phyloP scores from a whole-genome alignment of 2,329 filamentous ascomycete genomes.

The Hypoxylon sp. region DNA sequence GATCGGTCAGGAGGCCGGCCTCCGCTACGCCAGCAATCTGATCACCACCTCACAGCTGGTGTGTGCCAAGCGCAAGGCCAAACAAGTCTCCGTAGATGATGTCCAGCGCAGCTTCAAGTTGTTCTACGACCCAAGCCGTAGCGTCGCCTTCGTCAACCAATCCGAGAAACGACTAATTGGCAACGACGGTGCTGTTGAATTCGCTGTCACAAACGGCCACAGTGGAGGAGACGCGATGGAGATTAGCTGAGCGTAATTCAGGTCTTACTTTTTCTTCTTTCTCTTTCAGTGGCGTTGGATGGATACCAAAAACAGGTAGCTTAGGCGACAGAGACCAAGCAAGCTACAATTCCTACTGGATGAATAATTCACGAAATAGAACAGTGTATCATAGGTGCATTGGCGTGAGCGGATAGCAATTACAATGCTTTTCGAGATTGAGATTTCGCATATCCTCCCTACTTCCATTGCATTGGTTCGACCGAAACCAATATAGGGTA shows the following conservation, averaged over 20 bases:
- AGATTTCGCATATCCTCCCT: conserved; percentile 19
- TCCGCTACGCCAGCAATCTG: conserved; percentile 97
- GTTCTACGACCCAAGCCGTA: conserved; percentile 91
- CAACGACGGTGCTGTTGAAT: conserved; percentile 83
- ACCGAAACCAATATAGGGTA: not conserved
- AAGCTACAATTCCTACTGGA: conserved; percentile 31
- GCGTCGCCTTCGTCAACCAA: conserved; percentile 90
- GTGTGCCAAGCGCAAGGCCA: conserved; percentile 85
- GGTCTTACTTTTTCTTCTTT: conserved; percentile 34
- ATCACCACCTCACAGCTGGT: conserved; percentile 95
- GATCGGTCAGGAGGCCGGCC: conserved; percentile 91
- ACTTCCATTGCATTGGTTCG: not conserved
- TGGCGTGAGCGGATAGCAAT: conserved; percentile 45
- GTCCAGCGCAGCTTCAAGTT: conserved; percentile 94
- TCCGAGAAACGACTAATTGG: conserved; percentile 95
- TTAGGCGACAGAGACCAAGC: conserved; percentile 34
- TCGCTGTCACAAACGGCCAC: conserved; percentile 70
- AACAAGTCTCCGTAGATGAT: conserved; percentile 87
- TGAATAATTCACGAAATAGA: conserved; percentile 45
- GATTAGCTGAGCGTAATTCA: conserved; percentile 48
- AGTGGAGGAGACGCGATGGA: conserved; percentile 58
- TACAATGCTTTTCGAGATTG: conserved; percentile 38
- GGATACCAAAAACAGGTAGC: conserved; percentile 49
- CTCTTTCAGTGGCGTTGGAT: conserved; percentile 48
- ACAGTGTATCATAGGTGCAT: conserved; percentile 48